These are phyloP conservation scores for Onygenales sp. DNA, from an alignment of 2,329 filamentous ascomycete species.

Conservation along the genomic window DNA sequence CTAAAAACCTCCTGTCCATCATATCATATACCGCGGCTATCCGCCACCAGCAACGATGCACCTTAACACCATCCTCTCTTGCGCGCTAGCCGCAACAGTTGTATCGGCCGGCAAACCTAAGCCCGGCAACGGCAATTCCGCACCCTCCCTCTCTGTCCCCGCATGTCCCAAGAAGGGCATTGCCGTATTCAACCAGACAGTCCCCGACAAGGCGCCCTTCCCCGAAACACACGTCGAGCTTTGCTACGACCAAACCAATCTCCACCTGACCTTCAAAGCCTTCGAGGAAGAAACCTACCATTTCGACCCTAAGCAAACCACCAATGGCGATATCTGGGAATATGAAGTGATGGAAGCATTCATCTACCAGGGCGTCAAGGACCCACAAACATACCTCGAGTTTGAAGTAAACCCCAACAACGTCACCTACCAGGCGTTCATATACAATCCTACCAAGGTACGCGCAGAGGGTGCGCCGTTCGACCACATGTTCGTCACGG, in stretches of 20 bases:
- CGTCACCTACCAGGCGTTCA: slow-evolving; percentile 42
- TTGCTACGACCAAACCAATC: slow-evolving; percentile 34
- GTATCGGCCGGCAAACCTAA: not conserved
- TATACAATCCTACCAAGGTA: slow-evolving; percentile 43
- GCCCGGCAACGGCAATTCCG: not conserved
- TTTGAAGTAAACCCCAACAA: slow-evolving; percentile 45
- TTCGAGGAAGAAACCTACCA: slow-evolving; percentile 39
- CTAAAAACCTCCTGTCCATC: too few species aligned
- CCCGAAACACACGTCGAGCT: slow-evolving; percentile 38
- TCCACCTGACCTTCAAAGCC: slow-evolving; percentile 38
- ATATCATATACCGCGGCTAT: too few species aligned
- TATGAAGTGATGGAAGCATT: slow-evolving; percentile 47
- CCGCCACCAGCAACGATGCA: slow-evolving; percentile 5
- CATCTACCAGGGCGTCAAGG: slow-evolving; percentile 36
- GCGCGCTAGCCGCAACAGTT: slow-evolving; percentile 2
- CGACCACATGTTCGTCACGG: slow-evolving; percentile 34
- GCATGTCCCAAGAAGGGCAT: slow-evolving; percentile 6
- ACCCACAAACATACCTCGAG: slow-evolving; percentile 43
- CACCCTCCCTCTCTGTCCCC: slow-evolving; percentile 1
- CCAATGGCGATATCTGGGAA: slow-evolving; percentile 39
- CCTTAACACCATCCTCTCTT: slow-evolving; percentile 5
- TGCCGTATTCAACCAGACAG: slow-evolving; percentile 24
- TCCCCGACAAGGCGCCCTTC: slow-evolving; percentile 34
- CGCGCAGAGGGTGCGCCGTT: slow-evolving; percentile 34
- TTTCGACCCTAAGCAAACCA: slow-evolving; percentile 30